A percentile compares a stretch with the other conserved stretches of the same genome.
phyloP scores from a whole-genome alignment of 1,284 basidiomycete species.

The Cutaneotrichosporon dermatis region DNA sequence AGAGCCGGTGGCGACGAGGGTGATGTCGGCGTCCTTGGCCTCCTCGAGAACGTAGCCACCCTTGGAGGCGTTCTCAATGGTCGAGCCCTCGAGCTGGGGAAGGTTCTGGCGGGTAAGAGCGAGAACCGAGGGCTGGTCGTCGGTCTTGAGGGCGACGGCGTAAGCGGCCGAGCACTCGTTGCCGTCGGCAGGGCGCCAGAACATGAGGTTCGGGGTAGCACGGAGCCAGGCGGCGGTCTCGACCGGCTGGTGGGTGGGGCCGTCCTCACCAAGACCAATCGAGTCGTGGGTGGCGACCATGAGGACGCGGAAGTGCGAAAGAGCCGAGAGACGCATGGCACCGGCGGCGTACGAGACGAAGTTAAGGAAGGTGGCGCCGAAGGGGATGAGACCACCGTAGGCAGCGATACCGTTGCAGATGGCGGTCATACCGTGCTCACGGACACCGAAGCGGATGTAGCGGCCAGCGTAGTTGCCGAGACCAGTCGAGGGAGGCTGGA shows the following conservation, averaged over 20 bases:
- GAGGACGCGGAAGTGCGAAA: slow-evolving; percentile 78
- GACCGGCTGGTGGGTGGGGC: slow-evolving; percentile 78
- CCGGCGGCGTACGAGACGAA: slow-evolving; percentile 90
- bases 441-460: slow-evolving; percentile 93
- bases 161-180: slow-evolving; percentile 92
- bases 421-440: slow-evolving; percentile 95
- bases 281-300: slow-evolving; percentile 74
- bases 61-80: slow-evolving; percentile 74
- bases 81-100: slow-evolving; percentile 82
- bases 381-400: slow-evolving; percentile 76
- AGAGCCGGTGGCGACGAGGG: slow-evolving; percentile 81
- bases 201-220: slow-evolving; percentile 81
- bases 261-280: slow-evolving; percentile 86
- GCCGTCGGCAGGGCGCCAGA: slow-evolving; percentile 89
- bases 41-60: slow-evolving; percentile 90
- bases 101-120: slow-evolving; percentile 54
- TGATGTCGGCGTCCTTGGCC: slow-evolving; percentile 65
- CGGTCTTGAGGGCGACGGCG: slow-evolving; percentile 68
- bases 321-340: slow-evolving; percentile 83
- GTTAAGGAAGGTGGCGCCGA: slow-evolving; percentile 88
- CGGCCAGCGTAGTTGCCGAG: slow-evolving; percentile 80
- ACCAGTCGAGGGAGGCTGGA: slow-evolving; percentile 82
- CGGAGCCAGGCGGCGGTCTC: slow-evolving; percentile 84
- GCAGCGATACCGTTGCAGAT: slow-evolving; percentile 85
- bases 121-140: slow-evolving; percentile 65